Evolutionary conservation across 306 rosid species (phyloP).

Genomic region (Geum urbanum): DNA sequence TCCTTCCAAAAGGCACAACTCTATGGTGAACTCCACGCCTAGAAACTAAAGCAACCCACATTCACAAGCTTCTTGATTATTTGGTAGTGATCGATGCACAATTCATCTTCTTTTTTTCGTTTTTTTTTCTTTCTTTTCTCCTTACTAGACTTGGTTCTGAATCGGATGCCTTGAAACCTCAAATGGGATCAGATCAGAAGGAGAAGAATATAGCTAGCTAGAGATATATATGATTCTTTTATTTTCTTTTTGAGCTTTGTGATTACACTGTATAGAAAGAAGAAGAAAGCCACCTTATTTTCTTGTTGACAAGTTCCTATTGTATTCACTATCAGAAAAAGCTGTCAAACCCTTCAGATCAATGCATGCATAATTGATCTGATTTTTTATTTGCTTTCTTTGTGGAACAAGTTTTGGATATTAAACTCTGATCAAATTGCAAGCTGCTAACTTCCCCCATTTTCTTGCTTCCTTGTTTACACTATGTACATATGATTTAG

Average conservation of each 20-base stretch:
- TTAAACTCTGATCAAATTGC: neutral
- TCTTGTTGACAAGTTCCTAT: conserved; percentile 19
- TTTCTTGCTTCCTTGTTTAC: conserved; percentile 6
- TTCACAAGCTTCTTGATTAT: neutral
- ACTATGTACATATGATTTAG: conserved; percentile 5
- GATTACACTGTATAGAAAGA: conserved; percentile 24
- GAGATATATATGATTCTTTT: neutral
- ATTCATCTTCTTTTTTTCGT: neutral
- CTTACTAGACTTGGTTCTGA: conserved; percentile 20
- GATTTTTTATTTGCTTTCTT: neutral
- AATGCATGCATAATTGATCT: neutral
- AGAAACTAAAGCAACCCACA: conserved; percentile 33
- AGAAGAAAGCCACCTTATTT: neutral
- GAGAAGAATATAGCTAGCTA: conserved; percentile 1
- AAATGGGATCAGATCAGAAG: conserved; percentile 22
- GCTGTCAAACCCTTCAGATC: neutral
- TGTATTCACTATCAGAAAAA: conserved; percentile 12
- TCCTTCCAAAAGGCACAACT: conserved; percentile 84
- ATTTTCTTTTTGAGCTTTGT: neutral
- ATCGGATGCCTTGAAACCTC: conserved; percentile 29
- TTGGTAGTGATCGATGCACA: neutral
- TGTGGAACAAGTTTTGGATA: neutral
- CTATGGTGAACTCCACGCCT: conserved; percentile 49
- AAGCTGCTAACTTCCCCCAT: conserved; percentile 1
- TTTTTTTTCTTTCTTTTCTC: conserved; percentile 10